These are phyloP conservation scores for Salix koriyanagi DNA, from an alignment of 345 rosid genomes.

Conservation along the genomic window DNA sequence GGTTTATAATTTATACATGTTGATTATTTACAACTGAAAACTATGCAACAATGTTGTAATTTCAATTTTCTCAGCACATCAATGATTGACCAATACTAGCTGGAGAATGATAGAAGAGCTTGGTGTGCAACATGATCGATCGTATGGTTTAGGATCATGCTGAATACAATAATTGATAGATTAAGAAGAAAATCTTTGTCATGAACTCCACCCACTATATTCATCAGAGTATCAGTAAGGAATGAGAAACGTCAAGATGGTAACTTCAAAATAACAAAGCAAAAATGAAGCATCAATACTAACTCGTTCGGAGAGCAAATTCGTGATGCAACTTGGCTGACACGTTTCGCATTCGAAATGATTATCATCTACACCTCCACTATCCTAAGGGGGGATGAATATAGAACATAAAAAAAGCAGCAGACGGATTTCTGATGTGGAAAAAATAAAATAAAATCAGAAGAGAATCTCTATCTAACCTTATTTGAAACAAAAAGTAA, in stretches of 20 bases:
- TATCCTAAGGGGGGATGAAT: constrained; percentile 18
- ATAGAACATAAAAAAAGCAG: constrained; percentile 18
- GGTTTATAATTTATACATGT: no score
- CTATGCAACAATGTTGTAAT: no score
- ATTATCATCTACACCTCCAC: constrained; percentile 5
- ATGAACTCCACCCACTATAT: no score
- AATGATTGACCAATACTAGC: background rate
- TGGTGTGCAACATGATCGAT: background rate
- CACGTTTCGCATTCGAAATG: constrained; percentile 16
- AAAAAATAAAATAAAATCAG: no score
- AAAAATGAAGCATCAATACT: background rate
- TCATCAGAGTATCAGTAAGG: no score
- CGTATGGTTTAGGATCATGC: background rate
- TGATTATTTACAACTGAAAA: no score
- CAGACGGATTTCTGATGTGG: no score
- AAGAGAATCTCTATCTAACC: background rate
- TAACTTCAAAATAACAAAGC: background rate
- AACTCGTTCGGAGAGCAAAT: background rate
- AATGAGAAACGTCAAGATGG: background rate
- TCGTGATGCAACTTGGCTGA: constrained; percentile 12
- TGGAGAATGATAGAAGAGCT: background rate
- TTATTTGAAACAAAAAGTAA: background rate
- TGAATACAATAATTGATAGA: background rate
- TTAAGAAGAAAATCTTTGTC: background rate
- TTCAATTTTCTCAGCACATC: no score